Evolutionary conservation across 2,329 filamentous ascomycete species (phyloP).

Genomic region (Penicillium sclerotigenum): DNA sequence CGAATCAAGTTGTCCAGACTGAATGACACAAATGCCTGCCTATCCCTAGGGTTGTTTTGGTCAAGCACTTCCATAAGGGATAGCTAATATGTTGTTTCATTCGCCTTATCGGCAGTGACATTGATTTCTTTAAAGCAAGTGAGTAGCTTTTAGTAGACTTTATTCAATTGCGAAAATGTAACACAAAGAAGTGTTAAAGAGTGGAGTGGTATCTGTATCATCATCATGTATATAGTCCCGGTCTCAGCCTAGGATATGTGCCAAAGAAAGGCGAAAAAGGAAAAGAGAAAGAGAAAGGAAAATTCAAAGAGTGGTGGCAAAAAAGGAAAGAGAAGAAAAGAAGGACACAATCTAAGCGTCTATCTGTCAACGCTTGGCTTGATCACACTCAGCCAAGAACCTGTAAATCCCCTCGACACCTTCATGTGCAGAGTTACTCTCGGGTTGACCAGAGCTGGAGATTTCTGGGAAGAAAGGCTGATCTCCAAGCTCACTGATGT

Average conservation of each 20-base stretch:
- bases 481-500: conserved; percentile 51
- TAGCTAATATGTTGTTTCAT: background rate
- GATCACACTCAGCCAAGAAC: conserved; percentile 64
- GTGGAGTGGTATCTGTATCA: conserved; percentile 26
- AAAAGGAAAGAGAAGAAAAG: background rate
- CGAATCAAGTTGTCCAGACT: background rate
- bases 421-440: conserved; percentile 54
- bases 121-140: background rate
- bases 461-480: conserved; percentile 40
- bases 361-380: conserved; percentile 32
- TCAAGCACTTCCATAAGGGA: background rate
- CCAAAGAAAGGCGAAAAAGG: conserved; percentile 3
- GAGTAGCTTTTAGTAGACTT: background rate
- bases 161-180: background rate
- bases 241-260: conserved; percentile 7
- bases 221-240: conserved; percentile 12
- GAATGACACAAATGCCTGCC: background rate
- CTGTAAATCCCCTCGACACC: conserved; percentile 63
- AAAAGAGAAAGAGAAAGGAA: conserved; percentile 12
- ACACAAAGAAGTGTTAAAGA: conserved; percentile 9
- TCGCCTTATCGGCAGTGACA: background rate
- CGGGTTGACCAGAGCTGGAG: conserved; percentile 34
- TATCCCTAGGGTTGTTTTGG: background rate
- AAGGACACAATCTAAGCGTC: background rate
- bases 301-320: background rate